phyloP scores from a whole-genome alignment of 1,284 basidiomycete species.

The Trichosporon sp. region DNA sequence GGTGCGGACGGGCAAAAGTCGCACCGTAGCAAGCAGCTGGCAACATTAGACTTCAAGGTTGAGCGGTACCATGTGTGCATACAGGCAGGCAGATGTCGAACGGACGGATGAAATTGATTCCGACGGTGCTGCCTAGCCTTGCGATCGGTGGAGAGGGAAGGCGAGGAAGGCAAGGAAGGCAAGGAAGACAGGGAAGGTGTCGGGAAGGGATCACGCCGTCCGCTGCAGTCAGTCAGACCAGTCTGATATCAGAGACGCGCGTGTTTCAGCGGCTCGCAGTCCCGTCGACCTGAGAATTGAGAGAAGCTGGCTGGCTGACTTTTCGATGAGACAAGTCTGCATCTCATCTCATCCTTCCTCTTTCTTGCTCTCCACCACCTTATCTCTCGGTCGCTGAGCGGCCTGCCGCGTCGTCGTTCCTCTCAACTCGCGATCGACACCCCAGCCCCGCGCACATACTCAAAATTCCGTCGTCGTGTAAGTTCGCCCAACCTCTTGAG shows the following conservation, averaged over 20 bases:
- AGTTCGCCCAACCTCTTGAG: slow-evolving; percentile 7
- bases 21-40: not conserved
- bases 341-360: not conserved
- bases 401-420: not conserved
- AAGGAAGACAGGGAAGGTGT: not conserved
- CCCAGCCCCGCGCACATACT: not conserved
- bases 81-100: no score
- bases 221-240: not conserved
- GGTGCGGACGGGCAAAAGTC: not conserved
- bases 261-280: not conserved
- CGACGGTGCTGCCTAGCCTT: not conserved
- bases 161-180: not conserved
- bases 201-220: not conserved
- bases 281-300: not conserved
- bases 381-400: not conserved
- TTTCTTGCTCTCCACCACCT: not conserved
- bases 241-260: not conserved
- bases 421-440: not conserved
- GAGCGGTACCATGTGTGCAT: not conserved
- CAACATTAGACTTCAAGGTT: not conserved
- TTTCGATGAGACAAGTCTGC: no score
- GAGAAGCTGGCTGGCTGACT: not conserved
- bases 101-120: not conserved
- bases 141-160: not conserved
- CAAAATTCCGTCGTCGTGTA: slow-evolving; percentile 26